Base-by-base conservation (phyloP, 2,329 filamentous ascomycete genomes). In the Arthroderma sp. region DNA sequence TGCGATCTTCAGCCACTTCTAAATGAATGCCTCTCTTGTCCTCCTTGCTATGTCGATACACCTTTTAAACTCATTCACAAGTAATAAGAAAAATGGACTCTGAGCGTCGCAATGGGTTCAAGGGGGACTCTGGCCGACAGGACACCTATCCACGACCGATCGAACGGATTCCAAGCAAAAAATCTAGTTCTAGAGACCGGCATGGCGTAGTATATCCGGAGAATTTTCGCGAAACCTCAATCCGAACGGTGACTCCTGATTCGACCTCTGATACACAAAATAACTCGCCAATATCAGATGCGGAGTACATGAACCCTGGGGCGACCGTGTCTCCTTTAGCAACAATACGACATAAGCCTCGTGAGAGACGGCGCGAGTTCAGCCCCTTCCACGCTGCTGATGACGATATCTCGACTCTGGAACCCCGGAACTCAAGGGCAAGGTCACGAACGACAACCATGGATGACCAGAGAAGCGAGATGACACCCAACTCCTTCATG, bases 161-260 rank as follows among this genome's bases (percentile, higher is more conserved):
- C 47, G 64, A 67, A 55, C 60, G 65, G 39, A 59, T 65, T 34
- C 56, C 66, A 6, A 69, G 66, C 57, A 70, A 68, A 52, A 69
- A 69, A 49, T 67, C 66, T 30, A 66, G 66, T 29, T 69, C 66
- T 11, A 64, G 61, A 47, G 66, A 69, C 49, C 62, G 66, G 31
- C 65, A 67, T 53, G 66, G 65, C 39, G 66, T 65, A 52, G 59
- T 69, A 28, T 69, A 68, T 48, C 63, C 65, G 29, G 68, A 70
- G 49, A 66, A 57, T 45, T 66, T 69, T 49, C 61, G 60, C 47
- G 65, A 67, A 39, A 59, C 57, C 22, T 63, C 63, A 36, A 68
- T 70, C 47, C 64, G 67, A 49, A 63, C 67, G 10, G 66, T 69
- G 47, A 70, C 66, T 11, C 68, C 68, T 38, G 69, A 71, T 49